phyloP scores from a whole-genome alignment of 768 basidiomycete genomes.

The Mycena filopes region DNA sequence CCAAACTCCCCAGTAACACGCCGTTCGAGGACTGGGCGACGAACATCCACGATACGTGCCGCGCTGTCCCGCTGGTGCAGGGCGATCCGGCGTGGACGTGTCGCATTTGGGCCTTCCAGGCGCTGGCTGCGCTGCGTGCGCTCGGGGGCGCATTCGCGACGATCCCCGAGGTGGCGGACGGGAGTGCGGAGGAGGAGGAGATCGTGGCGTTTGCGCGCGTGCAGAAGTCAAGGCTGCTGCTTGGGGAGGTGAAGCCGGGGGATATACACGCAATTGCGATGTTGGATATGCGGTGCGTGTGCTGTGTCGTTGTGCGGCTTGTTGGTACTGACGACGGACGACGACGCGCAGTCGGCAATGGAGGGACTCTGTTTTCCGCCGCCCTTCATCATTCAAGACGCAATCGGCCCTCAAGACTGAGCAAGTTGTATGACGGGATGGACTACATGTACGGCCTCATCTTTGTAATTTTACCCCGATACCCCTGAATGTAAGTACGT shows the following conservation, averaged over 20 bases:
- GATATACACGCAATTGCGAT: slow-evolving; percentile 11
- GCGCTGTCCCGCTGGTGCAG: slow-evolving; percentile 20
- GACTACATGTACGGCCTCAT: too few relatives aligned
- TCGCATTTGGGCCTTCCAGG: slow-evolving; percentile 14
- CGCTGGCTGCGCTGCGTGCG: neutral
- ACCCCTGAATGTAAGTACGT: too few relatives aligned
- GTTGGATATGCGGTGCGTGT: slow-evolving; percentile 18
- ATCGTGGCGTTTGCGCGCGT: slow-evolving; percentile 21
- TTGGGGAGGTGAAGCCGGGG: neutral
- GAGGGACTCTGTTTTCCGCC: neutral
- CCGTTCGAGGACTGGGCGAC: slow-evolving; percentile 18
- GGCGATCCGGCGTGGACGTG: slow-evolving; percentile 13
- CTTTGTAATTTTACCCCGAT: too few relatives aligned
- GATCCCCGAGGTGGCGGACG: slow-evolving; percentile 18
- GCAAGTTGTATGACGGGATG: too few relatives aligned
- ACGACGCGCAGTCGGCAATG: neutral
- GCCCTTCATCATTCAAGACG: too few relatives aligned
- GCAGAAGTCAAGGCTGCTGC: slow-evolving; percentile 4
- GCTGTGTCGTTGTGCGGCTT: too few relatives aligned
- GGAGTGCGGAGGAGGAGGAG: slow-evolving; percentile 14
- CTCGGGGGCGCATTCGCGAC: slow-evolving; percentile 14
- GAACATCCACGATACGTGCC: slow-evolving; percentile 13
- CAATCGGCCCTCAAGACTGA: too few relatives aligned
- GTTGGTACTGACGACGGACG: neutral
- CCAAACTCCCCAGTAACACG: slow-evolving; percentile 10